Evolutionary conservation across 139 green algal species (phyloP).

Genomic region (Nannochloris sp.): DNA sequence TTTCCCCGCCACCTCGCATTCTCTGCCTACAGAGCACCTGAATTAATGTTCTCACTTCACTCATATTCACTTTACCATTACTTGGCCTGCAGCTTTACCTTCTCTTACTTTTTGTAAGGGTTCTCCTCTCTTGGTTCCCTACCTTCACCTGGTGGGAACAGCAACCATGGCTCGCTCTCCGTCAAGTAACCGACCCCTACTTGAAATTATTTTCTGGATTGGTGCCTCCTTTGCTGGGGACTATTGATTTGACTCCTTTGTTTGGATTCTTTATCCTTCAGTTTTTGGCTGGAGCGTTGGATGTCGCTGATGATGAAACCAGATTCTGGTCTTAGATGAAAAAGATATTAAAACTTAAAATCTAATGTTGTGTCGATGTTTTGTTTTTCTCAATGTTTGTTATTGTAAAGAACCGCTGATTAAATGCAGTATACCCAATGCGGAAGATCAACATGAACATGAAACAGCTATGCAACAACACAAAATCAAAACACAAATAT

Average conservation of each 20-base stretch:
- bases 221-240: slow-evolving; percentile 87
- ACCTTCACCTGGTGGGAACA: slow-evolving; percentile 85
- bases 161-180: slow-evolving; percentile 86
- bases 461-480: neutral
- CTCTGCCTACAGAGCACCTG: neutral
- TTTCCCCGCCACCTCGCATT: neutral
- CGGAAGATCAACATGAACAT: neutral
- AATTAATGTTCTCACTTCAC: neutral
- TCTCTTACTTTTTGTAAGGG: slow-evolving; percentile 88
- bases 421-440: neutral
- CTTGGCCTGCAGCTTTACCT: slow-evolving; percentile 77
- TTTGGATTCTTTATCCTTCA: slow-evolving; percentile 97
- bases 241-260: slow-evolving; percentile 95
- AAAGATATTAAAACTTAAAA: neutral
- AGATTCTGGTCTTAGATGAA: slow-evolving; percentile 8
- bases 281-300: slow-evolving; percentile 34
- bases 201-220: slow-evolving; percentile 93
- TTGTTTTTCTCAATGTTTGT: neutral
- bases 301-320: slow-evolving; percentile 26
- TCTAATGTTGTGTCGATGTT: neutral
- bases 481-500: no score
- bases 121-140: slow-evolving; percentile 95
- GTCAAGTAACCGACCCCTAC: slow-evolving; percentile 95
- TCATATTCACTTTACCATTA: neutral
- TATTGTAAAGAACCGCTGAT: neutral